phyloP scores from a whole-genome alignment of 352 stramenopile genomes.

The Pythium brassicae region DNA sequence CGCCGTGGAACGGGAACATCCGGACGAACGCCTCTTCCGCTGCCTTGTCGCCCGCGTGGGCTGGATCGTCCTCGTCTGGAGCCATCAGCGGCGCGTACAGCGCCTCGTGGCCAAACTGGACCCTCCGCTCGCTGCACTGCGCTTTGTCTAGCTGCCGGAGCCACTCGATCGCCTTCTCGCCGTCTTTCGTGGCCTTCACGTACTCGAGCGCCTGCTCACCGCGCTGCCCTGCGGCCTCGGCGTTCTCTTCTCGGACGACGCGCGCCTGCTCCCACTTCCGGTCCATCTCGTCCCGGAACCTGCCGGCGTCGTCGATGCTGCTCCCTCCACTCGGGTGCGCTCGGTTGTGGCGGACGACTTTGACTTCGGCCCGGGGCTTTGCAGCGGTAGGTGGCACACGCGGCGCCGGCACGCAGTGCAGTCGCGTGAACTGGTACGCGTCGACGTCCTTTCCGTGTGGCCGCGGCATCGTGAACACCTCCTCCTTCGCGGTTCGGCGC shows the following conservation, averaged over 20 bases:
- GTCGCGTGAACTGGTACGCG: conserved; percentile 51
- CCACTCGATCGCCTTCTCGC: conserved; percentile 47
- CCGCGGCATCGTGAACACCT: conserved; percentile 39
- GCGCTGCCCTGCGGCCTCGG: conserved; percentile 27
- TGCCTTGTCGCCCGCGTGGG: conserved; percentile 17
- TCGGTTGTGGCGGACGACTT: conserved; percentile 53
- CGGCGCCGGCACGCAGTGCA: conserved; percentile 31
- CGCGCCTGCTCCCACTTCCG: conserved; percentile 30
- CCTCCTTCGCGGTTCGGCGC: conserved; percentile 20
- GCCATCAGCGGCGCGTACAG: conserved; percentile 8
- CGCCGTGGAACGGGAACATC: conserved; percentile 39
- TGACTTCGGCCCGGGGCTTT: conserved; percentile 22
- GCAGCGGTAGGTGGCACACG: not conserved
- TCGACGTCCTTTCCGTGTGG: conserved; percentile 34
- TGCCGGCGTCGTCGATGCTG: conserved; percentile 36
- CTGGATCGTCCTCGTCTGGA: conserved; percentile 7
- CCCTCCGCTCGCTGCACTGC: conserved; percentile 18
- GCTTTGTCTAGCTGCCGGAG: conserved; percentile 46
- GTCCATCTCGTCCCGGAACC: conserved; percentile 37
- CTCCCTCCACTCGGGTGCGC: conserved; percentile 25
- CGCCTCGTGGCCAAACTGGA: conserved; percentile 12
- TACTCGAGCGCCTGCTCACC: conserved; percentile 30
- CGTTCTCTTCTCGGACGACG: conserved; percentile 27
- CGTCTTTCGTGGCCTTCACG: conserved; percentile 27
- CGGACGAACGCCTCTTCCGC: conserved; percentile 30